A percentile compares a stretch with the other conserved stretches of the same genome.
These are phyloP conservation scores for Rhizophagus prolifer DNA, from an alignment of 192 early-diverging fungal genomes.

Conservation along the genomic window DNA sequence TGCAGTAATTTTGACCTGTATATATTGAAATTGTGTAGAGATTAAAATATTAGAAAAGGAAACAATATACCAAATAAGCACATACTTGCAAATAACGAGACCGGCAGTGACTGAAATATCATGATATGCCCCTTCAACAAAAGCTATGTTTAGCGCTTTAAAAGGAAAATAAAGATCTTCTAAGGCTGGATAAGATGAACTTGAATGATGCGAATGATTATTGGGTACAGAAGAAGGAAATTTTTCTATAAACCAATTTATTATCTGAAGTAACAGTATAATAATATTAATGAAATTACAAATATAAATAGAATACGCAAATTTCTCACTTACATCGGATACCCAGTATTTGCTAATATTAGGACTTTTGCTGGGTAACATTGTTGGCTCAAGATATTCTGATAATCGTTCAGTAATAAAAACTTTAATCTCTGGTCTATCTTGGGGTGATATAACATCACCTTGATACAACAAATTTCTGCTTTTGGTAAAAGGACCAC, in stretches of 20 bases:
- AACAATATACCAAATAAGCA: conserved; percentile 40
- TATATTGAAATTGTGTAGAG: conserved; percentile 40
- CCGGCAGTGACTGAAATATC: conserved; percentile 35
- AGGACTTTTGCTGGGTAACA: neutral
- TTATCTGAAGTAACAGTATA: neutral
- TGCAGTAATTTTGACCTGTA: conserved; percentile 70
- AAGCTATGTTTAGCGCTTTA: conserved; percentile 81
- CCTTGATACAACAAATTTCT: conserved; percentile 1
- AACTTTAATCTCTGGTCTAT: conserved; percentile 1
- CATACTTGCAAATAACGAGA: conserved; percentile 14
- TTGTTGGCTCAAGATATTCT: neutral
- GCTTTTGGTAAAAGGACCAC: conserved; percentile 55
- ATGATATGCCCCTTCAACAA: conserved; percentile 73
- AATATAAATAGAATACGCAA: no score
- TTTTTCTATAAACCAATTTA: neutral
- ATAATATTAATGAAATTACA: neutral
- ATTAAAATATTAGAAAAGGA: neutral
- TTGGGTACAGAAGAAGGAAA: neutral
- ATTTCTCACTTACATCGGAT: neutral
- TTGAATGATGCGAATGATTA: neutral
- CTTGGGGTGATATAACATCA: neutral
- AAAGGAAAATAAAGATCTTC: conserved; percentile 68
- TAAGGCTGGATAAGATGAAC: neutral
- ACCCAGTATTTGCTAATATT: neutral
- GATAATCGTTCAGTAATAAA: neutral